Evolutionary conservation across 805 yeast genomes (phyloP), one percentile per base, ranked within the genome.

Genomic region (Kodamaea leandrae): DNA sequence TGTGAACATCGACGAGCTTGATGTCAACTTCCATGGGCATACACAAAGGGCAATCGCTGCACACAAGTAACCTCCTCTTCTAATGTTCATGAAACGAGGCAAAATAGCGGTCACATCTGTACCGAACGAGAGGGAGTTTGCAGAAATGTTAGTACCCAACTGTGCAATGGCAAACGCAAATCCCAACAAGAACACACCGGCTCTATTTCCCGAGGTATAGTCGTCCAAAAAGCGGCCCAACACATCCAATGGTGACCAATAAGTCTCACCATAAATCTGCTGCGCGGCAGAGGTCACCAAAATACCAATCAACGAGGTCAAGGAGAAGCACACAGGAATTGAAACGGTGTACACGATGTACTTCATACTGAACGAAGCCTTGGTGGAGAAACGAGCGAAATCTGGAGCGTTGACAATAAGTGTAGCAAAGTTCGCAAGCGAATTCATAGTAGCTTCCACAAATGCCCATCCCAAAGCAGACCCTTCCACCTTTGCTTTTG

Each of bases 351-450:
- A 66, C 14, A 66, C 71, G 37, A 66, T 47, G 42, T 67, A 67
- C 47, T 67, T 68, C 58, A 68, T 61, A 27, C 61, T 50, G 41
- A 63, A 64, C 4, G 68, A 54, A 7, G 70, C 67, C 43, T 57
- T 63, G 48, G 71, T 75, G 7, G 95, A 84, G 64, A 87, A 83
- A 61, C 96, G 78, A 18, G 95, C 75, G 62, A 88, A 88, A 68
- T 88, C 96, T 1, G 96, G 95, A 12, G 93, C 86, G 64, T 88
- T 88, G 40, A 84, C 76, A 55, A 89, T 84, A 54, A 88, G 73
- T n/a, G 96, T 84, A 4, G 95, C 93, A 56, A 88, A 88, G 64
- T 87, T 88, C 19, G 95, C 86, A 47, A 88, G 66, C 15, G 89
- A 74, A 63, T 81, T 83, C 95, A 89, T 85, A 23, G 81, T 71